Conservation (phyloP, 352 stramenopile genomes). For the Phytophthora hybrid region DNA sequence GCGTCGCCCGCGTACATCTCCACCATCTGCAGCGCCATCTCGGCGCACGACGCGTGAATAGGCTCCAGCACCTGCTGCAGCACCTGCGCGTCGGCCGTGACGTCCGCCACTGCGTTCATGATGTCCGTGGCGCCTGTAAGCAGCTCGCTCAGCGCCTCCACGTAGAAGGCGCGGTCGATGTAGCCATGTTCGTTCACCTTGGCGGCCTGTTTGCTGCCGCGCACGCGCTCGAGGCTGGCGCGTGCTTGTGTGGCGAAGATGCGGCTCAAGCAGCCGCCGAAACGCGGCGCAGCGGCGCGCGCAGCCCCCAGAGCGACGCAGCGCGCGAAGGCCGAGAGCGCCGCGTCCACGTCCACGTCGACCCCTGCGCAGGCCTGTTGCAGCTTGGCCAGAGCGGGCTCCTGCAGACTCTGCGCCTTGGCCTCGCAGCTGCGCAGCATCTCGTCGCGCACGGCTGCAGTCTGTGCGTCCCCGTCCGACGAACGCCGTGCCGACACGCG, state of each 20-base stretch:
- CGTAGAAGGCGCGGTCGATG: conserved; percentile 86
- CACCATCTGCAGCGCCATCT: conserved; percentile 71
- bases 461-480: conserved; percentile 26
- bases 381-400: conserved; percentile 53
- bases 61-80: conserved; percentile 59
- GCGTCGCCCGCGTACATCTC: conserved; percentile 79
- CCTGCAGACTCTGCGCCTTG: conserved; percentile 64
- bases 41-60: conserved; percentile 66
- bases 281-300: conserved; percentile 34
- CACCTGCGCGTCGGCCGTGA: conserved; percentile 46
- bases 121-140: conserved; percentile 77
- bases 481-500: conserved; percentile 28
- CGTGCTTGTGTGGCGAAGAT: conserved; percentile 68
- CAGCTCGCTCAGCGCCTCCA: conserved; percentile 75
- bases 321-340: conserved; percentile 59
- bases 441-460: conserved; percentile 65
- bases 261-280: conserved; percentile 53
- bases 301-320: conserved; percentile 56
- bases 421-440: conserved; percentile 79
- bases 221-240: conserved; percentile 62
- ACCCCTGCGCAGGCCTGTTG: conserved; percentile 45
- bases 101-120: conserved; percentile 83
- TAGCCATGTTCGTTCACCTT: conserved; percentile 84
- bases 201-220: conserved; percentile 57
- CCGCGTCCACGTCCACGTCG: conserved; percentile 60